Evolutionary conservation across 805 yeast species (phyloP).

Genomic region (Pichia rugopelliculosa): DNA sequence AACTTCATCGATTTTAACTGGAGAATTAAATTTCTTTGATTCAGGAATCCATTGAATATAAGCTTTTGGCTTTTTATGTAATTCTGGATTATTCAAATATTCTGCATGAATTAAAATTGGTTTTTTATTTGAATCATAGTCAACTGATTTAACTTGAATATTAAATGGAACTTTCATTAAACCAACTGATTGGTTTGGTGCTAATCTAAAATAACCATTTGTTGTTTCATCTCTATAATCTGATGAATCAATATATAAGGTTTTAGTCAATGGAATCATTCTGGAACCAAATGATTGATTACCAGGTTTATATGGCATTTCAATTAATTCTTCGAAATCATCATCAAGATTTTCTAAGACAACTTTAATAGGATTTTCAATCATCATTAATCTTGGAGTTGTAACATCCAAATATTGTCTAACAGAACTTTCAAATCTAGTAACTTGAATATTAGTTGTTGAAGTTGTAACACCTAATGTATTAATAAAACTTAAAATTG

Average conservation of each 20-base stretch:
- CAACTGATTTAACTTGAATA: slow-evolving; percentile 61
- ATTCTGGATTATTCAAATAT: slow-evolving; percentile 58
- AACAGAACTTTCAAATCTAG: slow-evolving; percentile 82
- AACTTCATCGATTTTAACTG: slow-evolving; percentile 62
- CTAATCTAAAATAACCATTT: slow-evolving; percentile 82
- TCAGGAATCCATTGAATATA: slow-evolving; percentile 95
- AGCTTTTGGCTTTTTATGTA: slow-evolving; percentile 80
- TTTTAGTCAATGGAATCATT: slow-evolving; percentile 67
- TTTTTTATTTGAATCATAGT: slow-evolving; percentile 53
- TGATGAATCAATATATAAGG: slow-evolving; percentile 75
- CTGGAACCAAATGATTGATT: slow-evolving; percentile 66
- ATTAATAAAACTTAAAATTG: slow-evolving; percentile 84
- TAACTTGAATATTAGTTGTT: slow-evolving; percentile 83
- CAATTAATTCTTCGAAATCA: slow-evolving; percentile 59
- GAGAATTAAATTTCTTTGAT: slow-evolving; percentile 50
- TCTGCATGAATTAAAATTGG: slow-evolving; percentile 67
- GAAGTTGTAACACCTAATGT: slow-evolving; percentile 96
- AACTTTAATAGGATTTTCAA: slow-evolving; percentile 79
- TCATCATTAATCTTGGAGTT: slow-evolving; percentile 92
- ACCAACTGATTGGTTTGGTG: slow-evolving; percentile 94
- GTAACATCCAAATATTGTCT: slow-evolving; percentile 82
- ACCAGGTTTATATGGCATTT: slow-evolving; percentile 89
- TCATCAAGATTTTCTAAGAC: slow-evolving; percentile 76
- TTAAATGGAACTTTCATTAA: slow-evolving; percentile 84
- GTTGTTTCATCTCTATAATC: slow-evolving; percentile 70